Evolutionary conservation across 129 eudicot genomes (phyloP).

Genomic region (Flaveria trinervia): DNA sequence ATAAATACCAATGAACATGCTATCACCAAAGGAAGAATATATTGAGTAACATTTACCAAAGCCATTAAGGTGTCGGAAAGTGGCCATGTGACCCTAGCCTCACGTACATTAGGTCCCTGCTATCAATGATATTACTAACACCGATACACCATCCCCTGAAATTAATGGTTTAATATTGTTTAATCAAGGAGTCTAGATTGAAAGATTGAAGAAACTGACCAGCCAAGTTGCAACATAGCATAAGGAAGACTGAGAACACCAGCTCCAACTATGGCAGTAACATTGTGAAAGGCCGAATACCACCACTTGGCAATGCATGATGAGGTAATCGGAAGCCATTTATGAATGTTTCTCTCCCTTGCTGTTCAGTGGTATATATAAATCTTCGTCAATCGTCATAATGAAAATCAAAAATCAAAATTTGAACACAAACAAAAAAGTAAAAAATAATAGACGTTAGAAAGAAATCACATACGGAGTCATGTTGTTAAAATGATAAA

Average conservation of each 20-base stretch:
- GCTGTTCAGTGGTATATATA: slow-evolving; percentile 20
- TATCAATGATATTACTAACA: slow-evolving; percentile 31
- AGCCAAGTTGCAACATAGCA: slow-evolving; percentile 61
- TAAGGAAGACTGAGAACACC: slow-evolving; percentile 62
- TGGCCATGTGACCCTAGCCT: too few relatives aligned
- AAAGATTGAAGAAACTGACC: slow-evolving; percentile 33
- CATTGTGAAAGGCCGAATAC: slow-evolving; percentile 61
- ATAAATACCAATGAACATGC: slow-evolving; percentile 58
- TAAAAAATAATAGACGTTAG: background rate
- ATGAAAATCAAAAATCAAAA: background rate
- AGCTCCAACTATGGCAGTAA: slow-evolving; percentile 64
- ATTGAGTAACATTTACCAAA: background rate
- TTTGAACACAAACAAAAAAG: background rate
- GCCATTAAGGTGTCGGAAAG: background rate
- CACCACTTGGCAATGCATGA: slow-evolving; percentile 56
- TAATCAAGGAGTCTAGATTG: background rate
- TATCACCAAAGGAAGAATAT: slow-evolving; percentile 24
- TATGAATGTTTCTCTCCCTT: slow-evolving; percentile 43
- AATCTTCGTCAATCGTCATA: background rate
- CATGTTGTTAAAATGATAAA: slow-evolving; percentile 29
- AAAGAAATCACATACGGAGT: slow-evolving; percentile 28
- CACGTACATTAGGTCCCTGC: too few relatives aligned
- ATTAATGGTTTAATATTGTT: background rate
- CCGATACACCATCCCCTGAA: slow-evolving; percentile 28
- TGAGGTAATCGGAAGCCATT: slow-evolving; percentile 57